Percentiles rank a stretch among this genome's conserved stretches.
phyloP scores from a whole-genome alignment of 768 basidiomycete species.

The Dacryopinax spathularia region DNA sequence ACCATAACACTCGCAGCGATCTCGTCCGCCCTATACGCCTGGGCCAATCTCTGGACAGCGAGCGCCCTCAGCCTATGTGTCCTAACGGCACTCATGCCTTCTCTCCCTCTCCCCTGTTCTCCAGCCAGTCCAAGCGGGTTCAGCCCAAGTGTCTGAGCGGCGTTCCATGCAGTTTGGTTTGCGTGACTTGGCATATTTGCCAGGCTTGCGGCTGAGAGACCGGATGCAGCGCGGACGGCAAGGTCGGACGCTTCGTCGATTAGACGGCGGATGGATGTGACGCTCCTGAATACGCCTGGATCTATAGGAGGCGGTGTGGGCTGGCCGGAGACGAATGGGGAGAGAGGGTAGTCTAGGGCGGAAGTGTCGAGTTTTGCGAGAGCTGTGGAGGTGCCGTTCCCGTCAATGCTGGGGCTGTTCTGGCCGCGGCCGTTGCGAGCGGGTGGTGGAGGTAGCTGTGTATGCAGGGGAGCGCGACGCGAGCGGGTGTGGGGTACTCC shows the following conservation, averaged over 20 bases:
- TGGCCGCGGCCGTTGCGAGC: slow-evolving; percentile 16
- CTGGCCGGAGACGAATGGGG: slow-evolving; percentile 31
- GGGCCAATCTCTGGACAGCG: slow-evolving; percentile 74
- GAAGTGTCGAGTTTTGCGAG: slow-evolving; percentile 25
- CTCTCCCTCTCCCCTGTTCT: slow-evolving; percentile 42
- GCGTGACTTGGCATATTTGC: slow-evolving; percentile 39
- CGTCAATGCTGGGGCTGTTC: slow-evolving; percentile 20
- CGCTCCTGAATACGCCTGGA: slow-evolving; percentile 69
- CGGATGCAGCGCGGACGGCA: slow-evolving; percentile 75
- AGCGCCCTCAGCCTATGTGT: slow-evolving; percentile 65
- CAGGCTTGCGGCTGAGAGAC: slow-evolving; percentile 59
- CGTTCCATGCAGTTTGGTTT: slow-evolving; percentile 38
- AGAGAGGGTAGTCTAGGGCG: not conserved
- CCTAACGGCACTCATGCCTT: slow-evolving; percentile 72
- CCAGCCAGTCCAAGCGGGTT: slow-evolving; percentile 45
- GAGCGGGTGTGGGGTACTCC: slow-evolving; percentile 17
- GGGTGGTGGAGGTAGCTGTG: slow-evolving; percentile 22
- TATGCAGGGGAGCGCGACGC: not conserved
- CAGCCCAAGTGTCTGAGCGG: slow-evolving; percentile 49
- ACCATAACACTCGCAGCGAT: slow-evolving; percentile 88
- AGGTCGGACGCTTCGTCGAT: slow-evolving; percentile 85
- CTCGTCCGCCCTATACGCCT: slow-evolving; percentile 76
- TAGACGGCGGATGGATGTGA: slow-evolving; percentile 57
- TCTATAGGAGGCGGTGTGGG: slow-evolving; percentile 77
- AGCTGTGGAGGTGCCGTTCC: slow-evolving; percentile 37